These are phyloP conservation scores for Russula sp. DNA, from an alignment of 768 basidiomycete species.

Conservation along the genomic window DNA sequence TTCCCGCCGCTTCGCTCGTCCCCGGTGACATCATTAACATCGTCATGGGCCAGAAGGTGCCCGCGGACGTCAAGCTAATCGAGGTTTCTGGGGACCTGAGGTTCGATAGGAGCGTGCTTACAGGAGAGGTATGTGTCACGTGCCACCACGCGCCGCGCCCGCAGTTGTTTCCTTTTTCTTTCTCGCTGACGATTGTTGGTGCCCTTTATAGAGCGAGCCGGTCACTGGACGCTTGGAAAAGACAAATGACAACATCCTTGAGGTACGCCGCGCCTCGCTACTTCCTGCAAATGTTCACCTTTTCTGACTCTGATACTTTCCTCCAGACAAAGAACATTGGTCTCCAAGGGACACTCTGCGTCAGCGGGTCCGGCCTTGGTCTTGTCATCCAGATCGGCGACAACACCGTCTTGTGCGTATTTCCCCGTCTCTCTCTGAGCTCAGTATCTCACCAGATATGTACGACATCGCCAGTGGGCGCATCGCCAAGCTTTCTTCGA, in stretches of 20 bases:
- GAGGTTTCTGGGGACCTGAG: conserved; percentile 48
- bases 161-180: conserved; percentile 22
- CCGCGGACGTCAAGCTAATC: conserved; percentile 63
- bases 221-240: conserved; percentile 22
- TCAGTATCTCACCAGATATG: conserved; percentile 6
- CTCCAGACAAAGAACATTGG: conserved; percentile 50
- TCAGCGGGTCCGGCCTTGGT: conserved; percentile 42
- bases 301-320: conserved; percentile 22
- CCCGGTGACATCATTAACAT: conserved; percentile 61
- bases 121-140: conserved; percentile 44
- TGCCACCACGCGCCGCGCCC: conserved; percentile 13
- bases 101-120: conserved; percentile 60
- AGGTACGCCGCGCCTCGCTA: background rate
- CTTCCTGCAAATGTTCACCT: background rate
- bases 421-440: conserved; percentile 22
- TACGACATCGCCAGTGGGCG: conserved; percentile 26
- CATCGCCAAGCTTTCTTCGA: conserved; percentile 34
- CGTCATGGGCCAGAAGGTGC: conserved; percentile 58
- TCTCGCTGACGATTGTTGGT: conserved; percentile 24
- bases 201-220: conserved; percentile 15
- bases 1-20: conserved; percentile 55
- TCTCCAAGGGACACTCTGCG: conserved; percentile 48
- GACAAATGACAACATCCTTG: conserved; percentile 29
- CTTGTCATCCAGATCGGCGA: conserved; percentile 45
- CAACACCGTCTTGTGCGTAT: conserved; percentile 39